A percentile compares a stretch with the other conserved stretches of the same genome.
phyloP scores from a whole-genome alignment of 768 basidiomycete genomes.

The Boletus rubescentipes region DNA sequence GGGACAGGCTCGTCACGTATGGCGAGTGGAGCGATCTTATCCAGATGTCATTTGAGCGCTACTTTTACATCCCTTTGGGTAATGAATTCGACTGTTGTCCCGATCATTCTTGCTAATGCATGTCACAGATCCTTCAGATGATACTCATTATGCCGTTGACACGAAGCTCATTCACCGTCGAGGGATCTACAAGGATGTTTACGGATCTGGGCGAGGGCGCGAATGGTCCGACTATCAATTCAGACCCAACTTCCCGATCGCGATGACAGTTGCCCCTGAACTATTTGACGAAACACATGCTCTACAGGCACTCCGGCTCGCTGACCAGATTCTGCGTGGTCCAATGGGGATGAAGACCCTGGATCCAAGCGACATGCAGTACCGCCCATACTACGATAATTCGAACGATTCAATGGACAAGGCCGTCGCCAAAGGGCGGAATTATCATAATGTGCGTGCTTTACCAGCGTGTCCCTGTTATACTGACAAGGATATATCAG shows the following conservation, averaged over 20 bases:
- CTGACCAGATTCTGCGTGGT: conserved; percentile 75
- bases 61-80: conserved; percentile 88
- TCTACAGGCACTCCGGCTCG: conserved; percentile 73
- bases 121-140: conserved; percentile 63
- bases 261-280: conserved; percentile 97
- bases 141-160: conserved; percentile 68
- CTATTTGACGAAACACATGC: conserved; percentile 83
- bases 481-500: conserved; percentile 37
- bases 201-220: conserved; percentile 80
- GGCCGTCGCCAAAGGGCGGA: conserved; percentile 87
- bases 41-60: conserved; percentile 83
- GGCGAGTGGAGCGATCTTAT: conserved; percentile 87
- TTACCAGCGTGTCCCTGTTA: not conserved
- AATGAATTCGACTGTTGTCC: conserved; percentile 1
- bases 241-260: conserved; percentile 89
- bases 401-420: conserved; percentile 86
- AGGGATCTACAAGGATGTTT: conserved; percentile 98
- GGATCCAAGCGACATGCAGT: conserved; percentile 84
- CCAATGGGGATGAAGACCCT: conserved; percentile 97
- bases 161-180: conserved; percentile 76
- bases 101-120: not conserved
- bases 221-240: conserved; percentile 99
- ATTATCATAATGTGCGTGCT: conserved; percentile 80
- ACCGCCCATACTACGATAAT: conserved; percentile 91
- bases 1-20: conserved; percentile 74